Evolutionary conservation across 768 basidiomycete genomes (phyloP), one percentile per base, ranked within the genome.

Genomic region (Xerocomus spinulosus): DNA sequence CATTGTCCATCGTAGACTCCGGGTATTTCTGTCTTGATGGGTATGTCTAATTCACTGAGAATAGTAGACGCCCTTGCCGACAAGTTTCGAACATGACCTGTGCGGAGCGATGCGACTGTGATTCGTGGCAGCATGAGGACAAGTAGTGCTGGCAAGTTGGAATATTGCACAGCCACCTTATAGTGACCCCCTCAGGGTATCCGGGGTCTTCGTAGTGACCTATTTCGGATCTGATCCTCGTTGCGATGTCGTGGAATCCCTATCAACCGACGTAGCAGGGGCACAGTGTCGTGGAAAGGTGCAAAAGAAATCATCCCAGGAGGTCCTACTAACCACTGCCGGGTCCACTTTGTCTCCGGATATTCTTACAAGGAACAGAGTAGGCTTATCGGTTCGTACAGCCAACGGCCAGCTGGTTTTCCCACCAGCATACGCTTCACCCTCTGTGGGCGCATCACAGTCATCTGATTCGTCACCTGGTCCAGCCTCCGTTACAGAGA

Each of bases 1-100:
- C 91, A 93, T 56, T 76, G 68, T 29, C 90, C 90, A 59, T 92
- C 85, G 59, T 88, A 93, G 15, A 92, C 86, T 2, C 91, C 90
- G 10, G 74, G 68, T 14, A 88, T 58, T 42, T 85, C 83, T 12
- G 71, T 70, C n/a, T 70, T 63, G 7, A 74, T 56, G 9, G 72
- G 72, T 47, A 92, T 79, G 55, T 80, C 82, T 42, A 91, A 63
- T 1, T 82, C 73, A 30, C 76, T 72, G 53, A 93, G 75, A 45
- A 92, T 70, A 37, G 68, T 67, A 7, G 89, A 80, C 3, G 87
- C 90, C 53, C 90, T 76, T 47, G 73, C 76, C 7, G 89, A 92
- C 62, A 89, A 64, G 32, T 66, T 58, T 53, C 83, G 80, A 49
- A 37, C 42, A 23, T 12, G 26, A 24, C 12, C 49, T 21, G 30